phyloP scores from a whole-genome alignment of 805 yeast species.

The Maudiozyma barnettii region DNA sequence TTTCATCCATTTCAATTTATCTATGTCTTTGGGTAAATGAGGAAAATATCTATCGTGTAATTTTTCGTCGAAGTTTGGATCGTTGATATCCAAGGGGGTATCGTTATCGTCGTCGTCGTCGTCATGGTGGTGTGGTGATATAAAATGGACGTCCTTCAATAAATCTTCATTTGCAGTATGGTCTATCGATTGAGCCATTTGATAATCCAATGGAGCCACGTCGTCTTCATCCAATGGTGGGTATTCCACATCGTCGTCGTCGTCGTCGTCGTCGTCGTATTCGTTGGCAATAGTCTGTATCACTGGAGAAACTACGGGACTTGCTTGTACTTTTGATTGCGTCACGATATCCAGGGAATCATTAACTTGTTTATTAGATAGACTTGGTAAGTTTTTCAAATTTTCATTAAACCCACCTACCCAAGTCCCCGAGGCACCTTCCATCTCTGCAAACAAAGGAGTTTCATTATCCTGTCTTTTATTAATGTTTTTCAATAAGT shows the following conservation, averaged over 20 bases:
- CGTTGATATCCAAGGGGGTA: constrained; percentile 48
- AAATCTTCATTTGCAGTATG: constrained; percentile 36
- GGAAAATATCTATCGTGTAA: constrained; percentile 83
- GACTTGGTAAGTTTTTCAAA: constrained; percentile 14
- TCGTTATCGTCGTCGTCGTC: constrained; percentile 22
- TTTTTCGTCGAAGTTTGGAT: constrained; percentile 69
- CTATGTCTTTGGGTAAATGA: constrained; percentile 73
- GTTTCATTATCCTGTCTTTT: constrained; percentile 37
- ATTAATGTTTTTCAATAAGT: constrained; percentile 48
- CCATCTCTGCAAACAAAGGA: constrained; percentile 28
- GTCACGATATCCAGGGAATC: constrained; percentile 18
- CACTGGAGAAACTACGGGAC: background rate
- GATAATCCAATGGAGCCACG: constrained; percentile 40
- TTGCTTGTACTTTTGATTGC: background rate
- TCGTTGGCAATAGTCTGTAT: constrained; percentile 21
- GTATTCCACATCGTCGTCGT: constrained; percentile 30
- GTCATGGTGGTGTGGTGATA: constrained; percentile 28
- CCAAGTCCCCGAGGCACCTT: constrained; percentile 32
- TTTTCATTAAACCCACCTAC: constrained; percentile 24
- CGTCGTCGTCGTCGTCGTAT: constrained; percentile 18
- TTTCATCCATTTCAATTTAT: constrained; percentile 87
- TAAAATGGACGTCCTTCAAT: constrained; percentile 50
- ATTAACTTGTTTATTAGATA: constrained; percentile 24
- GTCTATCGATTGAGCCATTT: constrained; percentile 38
- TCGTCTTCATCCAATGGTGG: constrained; percentile 38